Conservation (phyloP, 805 yeast species). For the Brettanomyces bruxellensis region DNA sequence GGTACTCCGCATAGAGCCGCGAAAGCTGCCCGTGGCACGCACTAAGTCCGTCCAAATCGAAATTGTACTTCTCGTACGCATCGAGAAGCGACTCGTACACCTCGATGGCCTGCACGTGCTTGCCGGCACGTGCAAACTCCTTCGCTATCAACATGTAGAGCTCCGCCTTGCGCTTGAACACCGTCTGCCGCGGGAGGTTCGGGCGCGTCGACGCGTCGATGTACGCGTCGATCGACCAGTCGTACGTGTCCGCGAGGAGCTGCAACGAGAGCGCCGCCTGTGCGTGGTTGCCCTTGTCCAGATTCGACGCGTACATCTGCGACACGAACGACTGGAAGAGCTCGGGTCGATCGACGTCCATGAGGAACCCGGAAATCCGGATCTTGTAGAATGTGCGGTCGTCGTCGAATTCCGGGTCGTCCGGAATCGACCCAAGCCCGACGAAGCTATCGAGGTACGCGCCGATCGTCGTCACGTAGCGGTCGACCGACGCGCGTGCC, state of each 20-base stretch:
- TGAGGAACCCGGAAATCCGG: constrained; percentile 65
- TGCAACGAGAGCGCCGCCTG: constrained; percentile 82
- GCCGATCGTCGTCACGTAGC: constrained; percentile 43
- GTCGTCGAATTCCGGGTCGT: constrained; percentile 76
- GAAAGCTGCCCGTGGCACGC: constrained; percentile 61
- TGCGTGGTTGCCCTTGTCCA: constrained; percentile 51
- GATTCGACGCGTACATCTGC: constrained; percentile 59
- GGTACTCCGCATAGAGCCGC: constrained; percentile 56
- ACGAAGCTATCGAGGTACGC: constrained; percentile 57
- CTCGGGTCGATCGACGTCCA: constrained; percentile 73
- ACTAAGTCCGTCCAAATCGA: constrained; percentile 69
- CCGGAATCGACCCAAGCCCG: constrained; percentile 67
- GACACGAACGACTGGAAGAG: constrained; percentile 70
- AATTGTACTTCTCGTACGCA: constrained; percentile 63
- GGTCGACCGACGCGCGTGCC: constrained; percentile 40
- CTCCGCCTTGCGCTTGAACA: constrained; percentile 73
- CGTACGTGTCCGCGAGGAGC: constrained; percentile 64
- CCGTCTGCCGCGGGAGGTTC: constrained; percentile 67
- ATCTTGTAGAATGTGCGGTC: constrained; percentile 76
- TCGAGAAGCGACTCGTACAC: constrained; percentile 68
- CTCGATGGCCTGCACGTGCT: constrained; percentile 73
- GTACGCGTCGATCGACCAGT: constrained; percentile 55
- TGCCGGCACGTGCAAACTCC: constrained; percentile 60
- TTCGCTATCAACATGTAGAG: constrained; percentile 62
- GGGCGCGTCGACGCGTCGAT: constrained; percentile 56